Evolutionary conservation across 2,329 filamentous ascomycete species (phyloP), one percentile per base, ranked within the genome.

Genomic region (Eurotiales sp.): DNA sequence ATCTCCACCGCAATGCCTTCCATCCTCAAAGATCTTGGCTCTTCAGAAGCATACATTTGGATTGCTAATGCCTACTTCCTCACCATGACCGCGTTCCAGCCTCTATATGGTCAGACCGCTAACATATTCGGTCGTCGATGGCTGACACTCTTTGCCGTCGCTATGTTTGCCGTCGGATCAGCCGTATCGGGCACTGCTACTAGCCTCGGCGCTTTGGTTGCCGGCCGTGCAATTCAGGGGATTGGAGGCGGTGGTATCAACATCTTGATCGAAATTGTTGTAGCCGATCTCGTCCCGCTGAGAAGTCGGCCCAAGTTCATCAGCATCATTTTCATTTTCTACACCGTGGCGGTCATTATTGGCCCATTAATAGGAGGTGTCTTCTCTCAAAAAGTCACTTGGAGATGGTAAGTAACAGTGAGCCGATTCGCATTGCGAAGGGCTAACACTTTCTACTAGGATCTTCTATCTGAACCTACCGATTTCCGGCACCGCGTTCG

Each of bases 221-320:
- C 68, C 57, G 78, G 77, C 15, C 71, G 80, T 2, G 70, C 70
- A 1, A 58, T 84, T 0, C 79, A 84, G 49, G 81, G 82, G 0
- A 58, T 77, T 3, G 77, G 75, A 0, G 69, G 66, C 2, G 74
- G 72, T 1, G 76, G 75, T 1, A 68, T 74, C 55, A 55, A 48
- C 3, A 50, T 75, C 36, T 63, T 80, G 2, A 65, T 72, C 4
- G 72, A 76, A 21, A 70, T 80, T 46, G 71, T 82, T 15, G 65
- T 79, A 7, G 75, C 69, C 21, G 79, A 81, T 50, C 60, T 81
- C 3, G 71, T 80, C 0, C 73, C 77, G 0, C 62, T 81, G 10
- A 62, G 72, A 3, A 68, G 79, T 53, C 63, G 78, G 46, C 72
- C 72, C 8, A 64, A 71, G 10, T 78, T 70, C 53, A 64, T 72